Percentiles rank a stretch among this genome's conserved stretches.
phyloP scores from a whole-genome alignment of 2,329 filamentous ascomycete genomes.

The Herpotrichia juniperi region DNA sequence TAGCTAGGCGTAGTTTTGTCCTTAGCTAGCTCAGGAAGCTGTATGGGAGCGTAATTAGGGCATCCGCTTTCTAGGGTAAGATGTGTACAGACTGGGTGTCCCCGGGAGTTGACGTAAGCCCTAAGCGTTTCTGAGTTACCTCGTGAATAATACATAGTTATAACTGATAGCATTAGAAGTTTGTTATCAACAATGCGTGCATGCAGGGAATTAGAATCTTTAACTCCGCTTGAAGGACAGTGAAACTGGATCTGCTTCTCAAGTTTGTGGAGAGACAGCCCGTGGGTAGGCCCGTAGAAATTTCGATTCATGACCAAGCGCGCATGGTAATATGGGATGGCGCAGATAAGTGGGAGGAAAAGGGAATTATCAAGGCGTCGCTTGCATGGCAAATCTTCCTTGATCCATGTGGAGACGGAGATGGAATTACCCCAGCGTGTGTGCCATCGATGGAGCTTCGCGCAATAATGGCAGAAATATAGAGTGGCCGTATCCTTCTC shows the following conservation, averaged over 20 bases:
- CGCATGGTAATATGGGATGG: conserved; percentile 18
- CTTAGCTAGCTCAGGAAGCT: conserved; percentile 22
- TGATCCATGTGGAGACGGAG: conserved; percentile 2
- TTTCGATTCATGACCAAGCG: conserved; percentile 29
- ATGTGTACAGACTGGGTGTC: conserved; percentile 17
- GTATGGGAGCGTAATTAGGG: conserved; percentile 3
- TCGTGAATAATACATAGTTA: conserved; percentile 15
- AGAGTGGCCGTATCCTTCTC: conserved; percentile 17
- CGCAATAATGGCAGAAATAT: conserved; percentile 25
- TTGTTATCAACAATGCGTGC: conserved; percentile 21
- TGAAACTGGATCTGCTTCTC: not conserved
- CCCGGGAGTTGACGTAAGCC: conserved; percentile 8
- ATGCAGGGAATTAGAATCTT: conserved; percentile 8
- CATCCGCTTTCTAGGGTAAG: conserved; percentile 4
- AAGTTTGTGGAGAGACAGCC: conserved; percentile 14
- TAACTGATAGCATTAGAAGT: conserved; percentile 19
- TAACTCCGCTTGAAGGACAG: not conserved
- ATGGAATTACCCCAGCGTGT: conserved; percentile 14
- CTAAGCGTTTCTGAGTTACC: conserved; percentile 16
- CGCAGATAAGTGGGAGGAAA: not conserved
- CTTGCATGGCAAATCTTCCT: conserved; percentile 13
- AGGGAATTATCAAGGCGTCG: too few relatives aligned
- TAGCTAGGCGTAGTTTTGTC: conserved; percentile 7
- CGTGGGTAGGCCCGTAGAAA: conserved; percentile 23
- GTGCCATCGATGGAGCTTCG: conserved; percentile 26